These are phyloP conservation scores for Fragosphaeria purpurea DNA, from an alignment of 2,329 filamentous ascomycete genomes.

Conservation along the genomic window DNA sequence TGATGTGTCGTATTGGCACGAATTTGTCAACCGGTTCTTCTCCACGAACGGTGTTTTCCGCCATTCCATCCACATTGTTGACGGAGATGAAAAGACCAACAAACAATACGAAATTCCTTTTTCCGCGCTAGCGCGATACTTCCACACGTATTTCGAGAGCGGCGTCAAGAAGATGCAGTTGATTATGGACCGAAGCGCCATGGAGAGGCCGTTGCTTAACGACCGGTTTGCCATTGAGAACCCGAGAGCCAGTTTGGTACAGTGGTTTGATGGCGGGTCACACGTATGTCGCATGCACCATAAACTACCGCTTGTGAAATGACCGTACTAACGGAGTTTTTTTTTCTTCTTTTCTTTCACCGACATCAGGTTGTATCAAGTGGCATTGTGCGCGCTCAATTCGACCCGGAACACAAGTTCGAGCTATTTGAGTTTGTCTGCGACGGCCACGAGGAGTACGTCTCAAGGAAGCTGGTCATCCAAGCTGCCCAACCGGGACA, in stretches of 20 bases:
- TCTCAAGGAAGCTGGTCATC: constrained; percentile 58
- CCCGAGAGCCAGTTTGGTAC: constrained; percentile 67
- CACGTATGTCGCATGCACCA: constrained; percentile 48
- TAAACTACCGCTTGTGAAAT: no score
- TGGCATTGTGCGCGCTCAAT: constrained; percentile 70
- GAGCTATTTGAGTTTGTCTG: constrained; percentile 78
- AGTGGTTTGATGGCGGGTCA: constrained; percentile 77
- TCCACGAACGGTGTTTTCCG: constrained; percentile 66
- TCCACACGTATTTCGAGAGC: constrained; percentile 78
- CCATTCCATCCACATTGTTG: constrained; percentile 52
- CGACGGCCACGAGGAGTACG: constrained; percentile 68
- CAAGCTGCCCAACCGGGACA: constrained; percentile 52
- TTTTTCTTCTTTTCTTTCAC: no score
- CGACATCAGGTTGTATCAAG: constrained; percentile 57
- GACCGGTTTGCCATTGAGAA: constrained; percentile 68
- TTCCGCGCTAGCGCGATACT: constrained; percentile 76
- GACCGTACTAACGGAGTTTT: no score
- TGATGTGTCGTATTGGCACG: constrained; percentile 67
- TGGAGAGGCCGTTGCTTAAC: constrained; percentile 46
- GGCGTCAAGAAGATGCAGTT: constrained; percentile 81
- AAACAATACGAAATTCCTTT: constrained; percentile 84
- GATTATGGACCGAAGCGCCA: constrained; percentile 59
- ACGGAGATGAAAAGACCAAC: constrained; percentile 46
- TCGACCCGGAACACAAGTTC: constrained; percentile 69
- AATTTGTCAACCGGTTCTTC: constrained; percentile 75